A percentile compares a stretch with the other conserved stretches of the same genome.
Evolutionary conservation across 2,329 filamentous ascomycete genomes (phyloP).

Genomic region (Claviceps paspali): DNA sequence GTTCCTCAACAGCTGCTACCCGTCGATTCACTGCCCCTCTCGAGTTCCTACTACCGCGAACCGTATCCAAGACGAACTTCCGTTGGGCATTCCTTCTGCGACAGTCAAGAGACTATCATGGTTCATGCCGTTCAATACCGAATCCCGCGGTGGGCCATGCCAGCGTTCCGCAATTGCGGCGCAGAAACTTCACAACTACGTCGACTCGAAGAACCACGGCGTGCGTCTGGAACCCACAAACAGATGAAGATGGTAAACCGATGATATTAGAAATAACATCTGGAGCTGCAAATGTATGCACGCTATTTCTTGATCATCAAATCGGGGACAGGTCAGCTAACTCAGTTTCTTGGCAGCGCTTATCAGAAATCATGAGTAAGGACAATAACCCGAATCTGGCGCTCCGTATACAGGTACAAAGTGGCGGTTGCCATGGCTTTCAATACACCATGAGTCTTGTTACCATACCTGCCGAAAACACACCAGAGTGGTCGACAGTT

Average conservation of each 20-base stretch:
- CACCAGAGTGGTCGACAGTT: conserved; percentile 18
- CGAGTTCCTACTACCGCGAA: conserved; percentile 25
- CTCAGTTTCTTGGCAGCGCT: conserved; percentile 33
- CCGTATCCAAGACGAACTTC: conserved; percentile 1
- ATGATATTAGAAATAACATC: conserved; percentile 75
- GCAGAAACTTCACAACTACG: conserved; percentile 23
- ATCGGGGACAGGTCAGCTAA: too few relatives aligned
- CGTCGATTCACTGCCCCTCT: conserved; percentile 15
- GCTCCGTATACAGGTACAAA: conserved; percentile 83
- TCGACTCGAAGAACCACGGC: conserved; percentile 25
- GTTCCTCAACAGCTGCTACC: conserved; percentile 14
- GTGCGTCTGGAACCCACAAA: conserved; percentile 53
- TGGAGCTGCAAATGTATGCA: conserved; percentile 56
- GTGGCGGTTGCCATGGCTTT: conserved; percentile 92
- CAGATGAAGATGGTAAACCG: conserved; percentile 69
- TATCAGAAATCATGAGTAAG: conserved; percentile 60
- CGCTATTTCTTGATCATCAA: too few relatives aligned
- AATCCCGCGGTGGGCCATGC: not conserved
- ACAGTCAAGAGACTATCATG: not conserved
- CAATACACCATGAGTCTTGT: conserved; percentile 91
- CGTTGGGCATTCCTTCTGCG: conserved; percentile 1
- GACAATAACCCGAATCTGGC: conserved; percentile 65
- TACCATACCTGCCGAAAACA: conserved; percentile 32
- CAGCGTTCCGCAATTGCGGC: conserved; percentile 1
- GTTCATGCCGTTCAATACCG: not conserved